Conservation (phyloP, 2,329 filamentous ascomycete species). For the Talaromyces sp. region DNA sequence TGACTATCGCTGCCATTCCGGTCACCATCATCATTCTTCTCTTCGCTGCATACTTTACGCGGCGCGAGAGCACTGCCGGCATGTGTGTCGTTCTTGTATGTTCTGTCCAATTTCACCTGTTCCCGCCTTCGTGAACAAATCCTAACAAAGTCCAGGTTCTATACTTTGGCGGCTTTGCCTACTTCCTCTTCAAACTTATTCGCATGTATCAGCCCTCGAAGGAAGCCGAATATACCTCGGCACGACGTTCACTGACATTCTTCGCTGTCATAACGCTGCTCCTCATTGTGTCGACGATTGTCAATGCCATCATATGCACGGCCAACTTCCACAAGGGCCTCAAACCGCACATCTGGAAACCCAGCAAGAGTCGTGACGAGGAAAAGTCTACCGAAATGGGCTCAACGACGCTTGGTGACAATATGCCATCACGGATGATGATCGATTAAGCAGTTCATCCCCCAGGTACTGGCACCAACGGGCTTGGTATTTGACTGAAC, state of each 20-base stretch:
- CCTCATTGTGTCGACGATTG: conserved; percentile 80
- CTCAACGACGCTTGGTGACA: conserved; percentile 26
- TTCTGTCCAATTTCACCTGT: too few species aligned
- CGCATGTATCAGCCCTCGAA: conserved; percentile 76
- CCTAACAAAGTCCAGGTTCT: conserved; percentile 47
- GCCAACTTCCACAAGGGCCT: conserved; percentile 85
- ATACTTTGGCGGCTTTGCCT: conserved; percentile 82
- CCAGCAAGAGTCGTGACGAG: conserved; percentile 48
- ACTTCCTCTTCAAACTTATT: conserved; percentile 97
- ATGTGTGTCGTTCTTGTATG: conserved; percentile 68
- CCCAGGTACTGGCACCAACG: neutral
- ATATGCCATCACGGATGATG: conserved; percentile 39
- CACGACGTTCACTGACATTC: conserved; percentile 78
- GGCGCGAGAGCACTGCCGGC: conserved; percentile 71
- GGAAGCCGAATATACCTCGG: conserved; percentile 62
- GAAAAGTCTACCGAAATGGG: conserved; percentile 39
- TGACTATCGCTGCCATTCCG: conserved; percentile 85
- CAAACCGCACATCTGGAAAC: conserved; percentile 72
- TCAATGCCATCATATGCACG: conserved; percentile 80
- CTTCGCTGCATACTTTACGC: conserved; percentile 76
- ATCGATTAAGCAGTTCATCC: conserved; percentile 31
- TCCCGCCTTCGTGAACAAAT: too few species aligned
- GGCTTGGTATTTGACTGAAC: conserved; percentile 2
- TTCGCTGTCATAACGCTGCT: conserved; percentile 92
- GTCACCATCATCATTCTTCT: conserved; percentile 86